These are phyloP conservation scores for Trebouxia sp. DNA, from an alignment of 139 green algal genomes.

Conservation along the genomic window DNA sequence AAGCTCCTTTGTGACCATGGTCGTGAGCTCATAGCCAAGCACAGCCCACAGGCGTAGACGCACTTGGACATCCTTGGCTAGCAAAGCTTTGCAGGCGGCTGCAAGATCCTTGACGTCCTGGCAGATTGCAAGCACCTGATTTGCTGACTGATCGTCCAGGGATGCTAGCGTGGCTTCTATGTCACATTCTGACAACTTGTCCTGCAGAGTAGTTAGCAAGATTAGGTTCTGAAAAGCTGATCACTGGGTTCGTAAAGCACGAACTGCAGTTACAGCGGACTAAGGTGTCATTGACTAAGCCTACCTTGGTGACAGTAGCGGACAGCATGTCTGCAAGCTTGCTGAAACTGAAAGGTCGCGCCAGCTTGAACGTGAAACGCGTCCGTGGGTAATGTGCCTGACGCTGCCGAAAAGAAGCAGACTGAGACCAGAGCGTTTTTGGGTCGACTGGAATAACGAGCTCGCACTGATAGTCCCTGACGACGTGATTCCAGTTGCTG, in stretches of 20 bases:
- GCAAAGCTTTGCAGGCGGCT: neutral
- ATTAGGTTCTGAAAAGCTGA: no score
- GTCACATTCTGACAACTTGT: neutral
- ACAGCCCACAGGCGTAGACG: neutral
- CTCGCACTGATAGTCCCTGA: neutral
- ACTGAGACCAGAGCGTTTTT: neutral
- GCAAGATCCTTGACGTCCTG: neutral
- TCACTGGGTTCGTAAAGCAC: no score
- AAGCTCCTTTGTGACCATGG: neutral
- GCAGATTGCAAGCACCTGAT: neutral
- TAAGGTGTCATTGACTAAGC: no score
- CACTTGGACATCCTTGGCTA: neutral
- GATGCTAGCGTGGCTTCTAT: neutral
- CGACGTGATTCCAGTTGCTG: neutral
- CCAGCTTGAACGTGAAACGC: neutral
- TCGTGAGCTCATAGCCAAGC: neutral
- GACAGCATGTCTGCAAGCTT: neutral
- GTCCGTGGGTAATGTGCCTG: neutral
- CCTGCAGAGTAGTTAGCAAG: neutral
- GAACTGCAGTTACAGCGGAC: no score
- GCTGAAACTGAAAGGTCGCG: neutral
- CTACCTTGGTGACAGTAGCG: neutral
- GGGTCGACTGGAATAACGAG: neutral
- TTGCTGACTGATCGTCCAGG: neutral
- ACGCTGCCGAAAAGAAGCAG: neutral